Evolutionary conservation across 75 land plant species (phyloP).

Genomic region (Larix kaempferi): DNA sequence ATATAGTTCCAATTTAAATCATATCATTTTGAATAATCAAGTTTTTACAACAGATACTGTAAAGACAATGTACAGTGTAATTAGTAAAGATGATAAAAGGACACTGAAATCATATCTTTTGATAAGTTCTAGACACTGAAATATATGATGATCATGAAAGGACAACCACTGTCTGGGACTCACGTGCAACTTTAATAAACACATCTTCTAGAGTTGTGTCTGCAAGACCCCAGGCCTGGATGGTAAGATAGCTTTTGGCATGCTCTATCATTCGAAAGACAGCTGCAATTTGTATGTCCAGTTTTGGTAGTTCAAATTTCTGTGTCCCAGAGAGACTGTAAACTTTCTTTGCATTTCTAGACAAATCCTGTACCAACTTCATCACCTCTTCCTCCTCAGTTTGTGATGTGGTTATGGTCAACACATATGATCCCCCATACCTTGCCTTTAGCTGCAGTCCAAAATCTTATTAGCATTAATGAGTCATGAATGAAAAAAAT

Average conservation of each 20-base stretch:
- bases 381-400: conserved; percentile 62
- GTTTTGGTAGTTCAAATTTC: conserved; percentile 89
- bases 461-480: conserved; percentile 5
- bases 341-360: conserved; percentile 66
- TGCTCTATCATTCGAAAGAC: conserved; percentile 70
- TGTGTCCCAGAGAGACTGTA: conserved; percentile 92
- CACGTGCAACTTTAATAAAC: conserved; percentile 22
- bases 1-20: too few relatives aligned
- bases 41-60: too few relatives aligned
- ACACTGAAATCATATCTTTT: too few relatives aligned
- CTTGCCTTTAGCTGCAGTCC: conserved; percentile 66
- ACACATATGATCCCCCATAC: conserved; percentile 86
- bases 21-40: too few relatives aligned
- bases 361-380: conserved; percentile 46
- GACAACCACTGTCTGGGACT: too few relatives aligned
- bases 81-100: too few relatives aligned
- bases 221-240: conserved; percentile 94
- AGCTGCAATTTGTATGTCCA: conserved; percentile 61
- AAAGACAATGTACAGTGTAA: too few relatives aligned
- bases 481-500: too few relatives aligned
- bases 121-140: too few relatives aligned
- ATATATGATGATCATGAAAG: too few relatives aligned
- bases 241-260: conserved; percentile 56
- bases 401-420: conserved; percentile 79
- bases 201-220: conserved; percentile 98